Evolutionary conservation across 1,284 basidiomycete genomes (phyloP), one percentile per base, ranked within the genome.

Genomic region (Mycena sp.): DNA sequence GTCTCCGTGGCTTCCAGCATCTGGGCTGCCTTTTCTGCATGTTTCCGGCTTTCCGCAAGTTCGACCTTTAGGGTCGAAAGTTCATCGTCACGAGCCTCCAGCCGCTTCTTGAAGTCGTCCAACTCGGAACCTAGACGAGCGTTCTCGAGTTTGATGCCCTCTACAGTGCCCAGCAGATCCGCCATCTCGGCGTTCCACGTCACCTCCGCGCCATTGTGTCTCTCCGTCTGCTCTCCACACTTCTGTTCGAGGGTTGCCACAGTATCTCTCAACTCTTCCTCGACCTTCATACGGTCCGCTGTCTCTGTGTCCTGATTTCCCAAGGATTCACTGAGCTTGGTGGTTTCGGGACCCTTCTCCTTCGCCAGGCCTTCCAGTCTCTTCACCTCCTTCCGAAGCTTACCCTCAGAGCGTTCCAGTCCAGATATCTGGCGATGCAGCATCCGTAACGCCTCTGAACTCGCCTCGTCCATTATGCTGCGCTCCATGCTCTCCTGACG

Each of bases 391-490:
- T 64, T 51, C 19, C 65, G 58, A 23, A 67, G 43, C 9, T 58
- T 53, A 11, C 14, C 35, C 29, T 67, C 65, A 7, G 65, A 61
- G 17, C 44, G 37, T 28, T 41, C 88, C 30, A 91, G 77, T 26
- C 78, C 79, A 6, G 81, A 81, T 63, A 91, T 89, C 61, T 85
- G 87, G 23, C 81, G 74, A 69, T 93, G 91, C 32, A 93, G 78
- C 78, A 85, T 85, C 28, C 85, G 78, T 63, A 93, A 70, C 1
- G 90, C 90, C 70, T 88, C 86, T 1, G 87, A 83, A 62, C 88
- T 90, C 1, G 91, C 91, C 68, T 90, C 90, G 69, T 93, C 91
- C 87, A 92, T 90, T 40, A 92, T 74, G 64, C 89, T 91, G 40
- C 90, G 80, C 70, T 91, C 91, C 76, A 87, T 76, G 70, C 84